phyloP scores from a whole-genome alignment of 225 moss, liverwort and hornwort genomes.

The Polytrichum formosum region DNA sequence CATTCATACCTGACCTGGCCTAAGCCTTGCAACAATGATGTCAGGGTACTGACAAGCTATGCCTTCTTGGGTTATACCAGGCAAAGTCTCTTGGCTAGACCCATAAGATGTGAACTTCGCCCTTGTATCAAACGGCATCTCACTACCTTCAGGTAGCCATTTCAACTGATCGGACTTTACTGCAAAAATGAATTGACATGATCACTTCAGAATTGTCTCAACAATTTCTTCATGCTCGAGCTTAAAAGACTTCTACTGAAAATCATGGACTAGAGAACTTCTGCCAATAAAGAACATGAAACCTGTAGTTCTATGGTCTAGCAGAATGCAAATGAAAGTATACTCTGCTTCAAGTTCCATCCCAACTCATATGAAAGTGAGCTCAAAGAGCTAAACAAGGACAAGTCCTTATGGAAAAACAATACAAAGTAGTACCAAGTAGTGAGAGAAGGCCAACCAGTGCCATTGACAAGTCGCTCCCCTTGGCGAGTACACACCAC shows the following conservation, averaged over 20 bases:
- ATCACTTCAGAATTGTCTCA: too few relatives aligned
- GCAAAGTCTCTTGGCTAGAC: conserved; percentile 60
- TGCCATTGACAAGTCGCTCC: conserved; percentile 65
- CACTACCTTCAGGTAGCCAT: conserved; percentile 93
- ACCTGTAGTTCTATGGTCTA: too few relatives aligned
- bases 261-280: too few relatives aligned
- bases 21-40: conserved; percentile 87
- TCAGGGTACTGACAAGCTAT: conserved; percentile 81
- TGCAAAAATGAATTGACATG: conserved; percentile 19
- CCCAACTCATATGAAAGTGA: too few relatives aligned
- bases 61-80: conserved; percentile 51
- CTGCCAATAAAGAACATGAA: too few relatives aligned
- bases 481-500: conserved; percentile 86
- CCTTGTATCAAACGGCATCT: conserved; percentile 91
- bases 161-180: conserved; percentile 83
- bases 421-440: background rate
- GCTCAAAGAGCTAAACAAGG: too few relatives aligned
- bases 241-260: too few relatives aligned
- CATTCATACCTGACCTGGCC: conserved; percentile 87
- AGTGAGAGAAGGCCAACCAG: conserved; percentile 44
- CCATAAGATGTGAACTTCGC: conserved; percentile 86
- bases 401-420: too few relatives aligned
- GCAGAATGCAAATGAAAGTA: background rate
- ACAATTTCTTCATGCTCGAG: background rate
- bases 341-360: too few relatives aligned